These are phyloP conservation scores for Alternaria sp. DNA, from an alignment of 2,329 filamentous ascomycete genomes.

Conservation along the genomic window DNA sequence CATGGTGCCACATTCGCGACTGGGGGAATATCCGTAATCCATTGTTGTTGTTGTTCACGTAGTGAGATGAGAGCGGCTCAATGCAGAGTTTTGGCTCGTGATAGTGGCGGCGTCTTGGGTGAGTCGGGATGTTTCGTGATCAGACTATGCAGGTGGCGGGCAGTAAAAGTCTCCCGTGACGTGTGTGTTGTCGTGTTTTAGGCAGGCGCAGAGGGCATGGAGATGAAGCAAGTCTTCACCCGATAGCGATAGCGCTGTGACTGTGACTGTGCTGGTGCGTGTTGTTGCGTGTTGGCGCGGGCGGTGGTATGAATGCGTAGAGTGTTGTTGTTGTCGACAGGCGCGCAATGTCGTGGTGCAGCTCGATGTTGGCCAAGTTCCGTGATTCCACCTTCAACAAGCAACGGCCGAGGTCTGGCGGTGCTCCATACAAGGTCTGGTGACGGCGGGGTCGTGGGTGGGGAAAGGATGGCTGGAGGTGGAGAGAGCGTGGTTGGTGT, in stretches of 20 bases:
- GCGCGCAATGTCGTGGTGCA: slow-evolving; percentile 25
- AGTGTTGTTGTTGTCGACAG: slow-evolving; percentile 30
- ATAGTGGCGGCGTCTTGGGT: slow-evolving; percentile 8
- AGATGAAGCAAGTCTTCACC: slow-evolving; percentile 32
- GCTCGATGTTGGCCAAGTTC: slow-evolving; percentile 25
- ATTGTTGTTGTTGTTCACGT: slow-evolving; percentile 47
- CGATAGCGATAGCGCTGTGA: slow-evolving; percentile 40
- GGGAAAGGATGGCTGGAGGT: slow-evolving; percentile 24
- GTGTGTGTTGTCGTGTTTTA: slow-evolving; percentile 19
- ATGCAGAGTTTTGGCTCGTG: slow-evolving; percentile 9
- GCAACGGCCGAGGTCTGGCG: slow-evolving; percentile 35
- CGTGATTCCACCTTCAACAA: slow-evolving; percentile 44
- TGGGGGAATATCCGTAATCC: slow-evolving; percentile 61
- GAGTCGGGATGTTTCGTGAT: slow-evolving; percentile 15
- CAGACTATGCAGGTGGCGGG: slow-evolving; percentile 23
- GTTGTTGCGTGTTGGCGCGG: slow-evolving; percentile 20
- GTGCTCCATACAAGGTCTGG: slow-evolving; percentile 50
- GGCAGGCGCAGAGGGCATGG: slow-evolving; percentile 33
- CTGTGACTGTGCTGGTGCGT: background rate
- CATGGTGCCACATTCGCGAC: slow-evolving; percentile 74
- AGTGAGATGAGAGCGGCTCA: slow-evolving; percentile 14
- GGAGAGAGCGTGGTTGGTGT: slow-evolving; percentile 25
- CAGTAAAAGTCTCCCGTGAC: slow-evolving; percentile 17
- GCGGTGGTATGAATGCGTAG: slow-evolving; percentile 42
- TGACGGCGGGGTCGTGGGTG: slow-evolving; percentile 22